phyloP scores from a whole-genome alignment of 2,329 filamentous ascomycete genomes.

The Fusarium sp. region DNA sequence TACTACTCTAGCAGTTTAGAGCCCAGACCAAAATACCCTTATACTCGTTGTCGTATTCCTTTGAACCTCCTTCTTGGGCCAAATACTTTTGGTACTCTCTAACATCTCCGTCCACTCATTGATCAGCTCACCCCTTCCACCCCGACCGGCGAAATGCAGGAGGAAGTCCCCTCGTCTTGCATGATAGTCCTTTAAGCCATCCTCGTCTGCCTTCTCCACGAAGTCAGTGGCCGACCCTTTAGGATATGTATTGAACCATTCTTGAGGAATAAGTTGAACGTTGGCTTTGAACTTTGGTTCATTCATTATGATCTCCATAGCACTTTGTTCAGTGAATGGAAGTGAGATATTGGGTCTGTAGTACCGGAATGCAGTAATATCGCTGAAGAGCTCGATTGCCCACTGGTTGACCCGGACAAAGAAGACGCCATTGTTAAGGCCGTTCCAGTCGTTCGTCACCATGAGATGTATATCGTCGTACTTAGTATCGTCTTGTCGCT shows the following conservation, averaged over 20 bases:
- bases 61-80: no score
- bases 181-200: neutral
- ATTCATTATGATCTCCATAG: neutral
- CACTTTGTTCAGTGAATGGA: neutral
- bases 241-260: constrained; percentile 6
- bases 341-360: neutral
- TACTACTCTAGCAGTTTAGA: no score
- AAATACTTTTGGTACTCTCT: no score
- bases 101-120: neutral
- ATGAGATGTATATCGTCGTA: no score
- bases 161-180: constrained; percentile 3
- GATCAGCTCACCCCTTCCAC: neutral
- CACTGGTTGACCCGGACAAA: neutral
- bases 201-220: neutral
- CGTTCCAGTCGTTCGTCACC: constrained; percentile 1
- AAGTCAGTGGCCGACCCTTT: neutral
- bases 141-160: constrained; percentile 1
- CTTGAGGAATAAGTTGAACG: neutral
- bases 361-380: neutral
- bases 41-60: no score
- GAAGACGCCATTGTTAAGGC: neutral
- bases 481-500: no score
- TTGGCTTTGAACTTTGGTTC: neutral
- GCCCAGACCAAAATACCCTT: no score
- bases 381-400: constrained; percentile 2